phyloP scores from a whole-genome alignment of 2,329 filamentous ascomycete genomes.

The Ceratocystis albifundus region DNA sequence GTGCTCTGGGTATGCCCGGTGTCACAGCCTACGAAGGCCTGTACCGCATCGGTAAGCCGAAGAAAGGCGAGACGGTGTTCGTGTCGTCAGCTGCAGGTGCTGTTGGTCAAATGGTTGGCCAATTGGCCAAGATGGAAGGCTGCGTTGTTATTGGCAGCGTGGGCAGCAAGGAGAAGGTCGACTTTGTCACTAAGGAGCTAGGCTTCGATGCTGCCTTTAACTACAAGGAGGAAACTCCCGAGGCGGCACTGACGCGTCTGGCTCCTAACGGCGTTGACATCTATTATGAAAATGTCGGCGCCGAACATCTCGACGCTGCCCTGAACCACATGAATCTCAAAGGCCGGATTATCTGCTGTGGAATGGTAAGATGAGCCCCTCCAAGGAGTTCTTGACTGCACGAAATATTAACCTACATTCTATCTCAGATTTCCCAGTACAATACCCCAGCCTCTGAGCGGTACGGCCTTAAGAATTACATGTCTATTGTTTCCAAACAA shows the following conservation, averaged over 20 bases:
- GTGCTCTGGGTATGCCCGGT: conserved; percentile 52
- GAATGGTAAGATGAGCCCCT: conserved; percentile 39
- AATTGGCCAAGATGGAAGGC: conserved; percentile 71
- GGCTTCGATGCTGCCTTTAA: conserved; percentile 59
- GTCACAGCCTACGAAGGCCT: conserved; percentile 61
- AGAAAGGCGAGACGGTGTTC: conserved; percentile 64
- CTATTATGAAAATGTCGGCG: conserved; percentile 45
- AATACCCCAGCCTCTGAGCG: conserved; percentile 45
- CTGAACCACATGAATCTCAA: conserved; percentile 42
- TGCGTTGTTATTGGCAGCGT: conserved; percentile 69
- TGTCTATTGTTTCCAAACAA: conserved; percentile 54
- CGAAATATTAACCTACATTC: conserved; percentile 8
- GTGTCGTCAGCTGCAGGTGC: conserved; percentile 69
- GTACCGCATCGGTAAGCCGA: conserved; percentile 51
- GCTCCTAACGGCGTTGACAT: conserved; percentile 69
- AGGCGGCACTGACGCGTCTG: conserved; percentile 55
- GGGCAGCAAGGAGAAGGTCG: conserved; percentile 67
- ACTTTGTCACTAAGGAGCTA: conserved; percentile 46
- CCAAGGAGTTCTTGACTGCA: neutral
- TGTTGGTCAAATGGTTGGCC: conserved; percentile 72
- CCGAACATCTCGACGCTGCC: conserved; percentile 40
- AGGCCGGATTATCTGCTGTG: conserved; percentile 55
- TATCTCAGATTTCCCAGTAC: conserved; percentile 54
- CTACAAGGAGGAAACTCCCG: conserved; percentile 71
- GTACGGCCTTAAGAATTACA: conserved; percentile 57